These are phyloP conservation scores for Apophysomyces ossiformis DNA, from an alignment of 371 early-diverging fungal genomes.

Conservation along the genomic window DNA sequence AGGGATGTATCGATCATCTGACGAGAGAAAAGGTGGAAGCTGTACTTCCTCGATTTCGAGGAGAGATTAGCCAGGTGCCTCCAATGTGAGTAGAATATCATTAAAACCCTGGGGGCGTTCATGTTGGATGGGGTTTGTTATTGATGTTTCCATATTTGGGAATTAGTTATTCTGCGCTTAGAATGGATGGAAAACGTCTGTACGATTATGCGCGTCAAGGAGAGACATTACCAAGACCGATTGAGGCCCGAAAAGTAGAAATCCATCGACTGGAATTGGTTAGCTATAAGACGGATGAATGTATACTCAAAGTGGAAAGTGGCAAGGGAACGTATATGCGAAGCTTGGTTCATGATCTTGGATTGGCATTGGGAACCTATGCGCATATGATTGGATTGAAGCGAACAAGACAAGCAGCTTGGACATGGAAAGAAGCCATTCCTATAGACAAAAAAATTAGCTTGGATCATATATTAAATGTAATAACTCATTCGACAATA, in stretches of 20 bases:
- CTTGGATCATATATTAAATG: not conserved
- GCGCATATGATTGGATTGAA: slow-evolving; percentile 52
- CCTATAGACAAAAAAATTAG: slow-evolving; percentile 5
- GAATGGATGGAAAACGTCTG: slow-evolving; percentile 50
- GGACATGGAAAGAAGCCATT: slow-evolving; percentile 7
- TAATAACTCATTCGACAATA: not conserved
- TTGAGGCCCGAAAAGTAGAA: slow-evolving; percentile 35
- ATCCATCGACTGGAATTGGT: slow-evolving; percentile 34
- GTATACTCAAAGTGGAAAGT: slow-evolving; percentile 36
- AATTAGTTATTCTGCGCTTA: slow-evolving; percentile 52
- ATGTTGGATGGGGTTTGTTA: slow-evolving; percentile 1
- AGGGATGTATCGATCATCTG: slow-evolving; percentile 33
- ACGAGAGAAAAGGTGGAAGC: slow-evolving; percentile 25
- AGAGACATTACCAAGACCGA: slow-evolving; percentile 34
- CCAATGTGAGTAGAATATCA: slow-evolving; percentile 44
- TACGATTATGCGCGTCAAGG: slow-evolving; percentile 57
- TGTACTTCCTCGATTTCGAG: slow-evolving; percentile 38
- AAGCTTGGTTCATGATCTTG: slow-evolving; percentile 52
- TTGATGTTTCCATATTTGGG: slow-evolving; percentile 14
- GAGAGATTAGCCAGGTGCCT: slow-evolving; percentile 47
- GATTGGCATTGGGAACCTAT: slow-evolving; percentile 36
- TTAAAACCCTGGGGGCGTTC: too few species aligned
- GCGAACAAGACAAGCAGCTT: slow-evolving; percentile 45
- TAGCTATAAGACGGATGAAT: slow-evolving; percentile 19
- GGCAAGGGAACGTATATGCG: slow-evolving; percentile 59